Evolutionary conservation across 2,329 filamentous ascomycete genomes (phyloP).

Genomic region (Apiospora pterosperma): DNA sequence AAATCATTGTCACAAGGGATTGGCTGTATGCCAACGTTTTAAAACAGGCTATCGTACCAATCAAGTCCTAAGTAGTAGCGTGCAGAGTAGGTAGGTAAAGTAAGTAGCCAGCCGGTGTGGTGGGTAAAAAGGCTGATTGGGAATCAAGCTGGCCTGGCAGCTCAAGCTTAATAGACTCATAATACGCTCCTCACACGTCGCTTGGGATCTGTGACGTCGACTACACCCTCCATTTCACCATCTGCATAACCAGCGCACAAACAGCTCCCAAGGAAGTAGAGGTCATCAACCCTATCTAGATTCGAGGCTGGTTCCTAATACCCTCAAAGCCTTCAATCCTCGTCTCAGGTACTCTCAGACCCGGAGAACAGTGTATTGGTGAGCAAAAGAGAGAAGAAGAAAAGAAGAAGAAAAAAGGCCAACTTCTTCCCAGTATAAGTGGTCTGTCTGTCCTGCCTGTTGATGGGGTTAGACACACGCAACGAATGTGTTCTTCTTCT

Average conservation of each 20-base stretch:
- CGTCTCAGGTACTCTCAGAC: background rate
- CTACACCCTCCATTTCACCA: background rate
- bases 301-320: background rate
- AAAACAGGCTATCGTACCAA: background rate
- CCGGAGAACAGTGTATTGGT: background rate
- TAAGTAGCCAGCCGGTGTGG: background rate
- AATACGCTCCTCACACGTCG: background rate
- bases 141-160: background rate
- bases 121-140: background rate
- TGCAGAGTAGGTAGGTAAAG: no score
- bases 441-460: background rate
- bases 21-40: background rate
- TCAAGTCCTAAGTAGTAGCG: background rate
- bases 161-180: background rate
- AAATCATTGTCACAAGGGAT: background rate
- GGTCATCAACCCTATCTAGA: background rate
- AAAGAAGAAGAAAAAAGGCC: no score
- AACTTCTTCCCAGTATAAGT: background rate
- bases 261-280: background rate
- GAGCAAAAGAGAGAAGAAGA: background rate
- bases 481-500: no score
- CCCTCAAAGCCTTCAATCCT: no score
- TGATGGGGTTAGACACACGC: background rate
- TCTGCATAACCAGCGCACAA: background rate
- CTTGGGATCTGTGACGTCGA: background rate